Conservation (phyloP, 345 rosid species). For the Geranium brycei region DNA sequence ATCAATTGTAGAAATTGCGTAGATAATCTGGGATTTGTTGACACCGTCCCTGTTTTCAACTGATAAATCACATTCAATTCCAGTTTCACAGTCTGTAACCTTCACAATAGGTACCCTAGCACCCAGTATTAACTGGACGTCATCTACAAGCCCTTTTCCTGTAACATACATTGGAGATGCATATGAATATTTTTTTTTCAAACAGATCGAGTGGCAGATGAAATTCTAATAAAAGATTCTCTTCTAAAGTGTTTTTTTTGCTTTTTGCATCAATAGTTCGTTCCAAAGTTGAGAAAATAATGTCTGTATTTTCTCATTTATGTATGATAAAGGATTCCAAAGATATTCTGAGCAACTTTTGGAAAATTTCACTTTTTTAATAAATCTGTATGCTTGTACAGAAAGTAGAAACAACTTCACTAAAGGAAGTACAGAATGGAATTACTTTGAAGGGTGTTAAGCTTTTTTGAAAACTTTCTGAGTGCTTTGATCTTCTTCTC, state of each 20-base stretch:
- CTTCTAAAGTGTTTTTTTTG: neutral
- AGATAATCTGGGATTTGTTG: constrained; percentile 29
- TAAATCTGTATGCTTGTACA: neutral
- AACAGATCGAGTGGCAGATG: too few relatives aligned
- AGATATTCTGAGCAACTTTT: too few relatives aligned
- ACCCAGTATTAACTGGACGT: constrained; percentile 19
- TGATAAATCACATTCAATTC: constrained; percentile 34
- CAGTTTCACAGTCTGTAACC: constrained; percentile 26
- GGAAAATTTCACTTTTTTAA: too few relatives aligned
- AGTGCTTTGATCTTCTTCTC: constrained; percentile 26
- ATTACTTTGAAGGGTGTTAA: constrained; percentile 26
- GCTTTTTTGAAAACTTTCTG: constrained; percentile 20
- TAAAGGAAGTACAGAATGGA: neutral
- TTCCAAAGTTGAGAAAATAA: neutral
- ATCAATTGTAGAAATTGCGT: constrained; percentile 34
- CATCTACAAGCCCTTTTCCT: constrained; percentile 35
- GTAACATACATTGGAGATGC: constrained; percentile 5
- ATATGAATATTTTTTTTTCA: neutral
- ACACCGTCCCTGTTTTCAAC: constrained; percentile 38
- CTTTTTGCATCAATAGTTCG: neutral
- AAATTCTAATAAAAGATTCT: too few relatives aligned
- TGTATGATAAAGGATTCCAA: too few relatives aligned
- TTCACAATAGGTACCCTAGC: constrained; percentile 50
- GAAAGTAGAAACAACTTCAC: neutral
- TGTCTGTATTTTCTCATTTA: neutral